Evolutionary conservation across 805 yeast species (phyloP).

Genomic region (Schwanniomyces occidentalis): DNA sequence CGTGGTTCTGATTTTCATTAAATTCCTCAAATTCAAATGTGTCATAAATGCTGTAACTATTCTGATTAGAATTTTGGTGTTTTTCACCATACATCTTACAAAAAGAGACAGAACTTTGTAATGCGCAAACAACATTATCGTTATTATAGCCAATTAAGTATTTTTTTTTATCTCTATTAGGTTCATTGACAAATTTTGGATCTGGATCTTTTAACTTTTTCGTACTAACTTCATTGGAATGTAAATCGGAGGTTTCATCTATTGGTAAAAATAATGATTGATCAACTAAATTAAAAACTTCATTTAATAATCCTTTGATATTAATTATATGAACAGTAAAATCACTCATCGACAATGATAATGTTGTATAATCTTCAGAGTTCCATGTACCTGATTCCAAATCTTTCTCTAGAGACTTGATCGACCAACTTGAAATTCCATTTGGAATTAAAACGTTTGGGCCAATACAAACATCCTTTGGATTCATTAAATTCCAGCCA

Average conservation of each 20-base stretch:
- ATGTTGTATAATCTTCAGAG: constrained; percentile 29
- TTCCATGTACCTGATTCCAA: constrained; percentile 5
- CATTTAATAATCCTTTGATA: constrained; percentile 30
- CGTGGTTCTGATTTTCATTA: constrained; percentile 1
- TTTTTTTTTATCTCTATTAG: background rate
- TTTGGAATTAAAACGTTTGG: constrained; percentile 36
- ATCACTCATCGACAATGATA: constrained; percentile 39
- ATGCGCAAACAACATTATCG: constrained; percentile 30
- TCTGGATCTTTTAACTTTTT: constrained; percentile 3
- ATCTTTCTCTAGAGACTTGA: constrained; percentile 8
- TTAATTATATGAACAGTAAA: constrained; percentile 35
- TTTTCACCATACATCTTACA: constrained; percentile 28
- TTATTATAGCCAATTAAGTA: constrained; percentile 19
- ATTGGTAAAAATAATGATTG: constrained; percentile 9
- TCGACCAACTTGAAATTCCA: constrained; percentile 31
- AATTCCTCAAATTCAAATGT: background rate
- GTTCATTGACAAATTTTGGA: background rate
- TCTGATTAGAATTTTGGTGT: constrained; percentile 3
- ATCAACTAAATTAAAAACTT: constrained; percentile 13
- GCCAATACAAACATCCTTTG: constrained; percentile 24
- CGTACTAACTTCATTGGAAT: background rate
- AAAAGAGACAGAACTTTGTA: constrained; percentile 23
- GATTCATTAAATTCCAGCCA: constrained; percentile 24
- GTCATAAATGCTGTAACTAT: constrained; percentile 5
- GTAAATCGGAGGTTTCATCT: constrained; percentile 1